Conservation (phyloP, 768 basidiomycete species). For the Boletus huronensis region DNA sequence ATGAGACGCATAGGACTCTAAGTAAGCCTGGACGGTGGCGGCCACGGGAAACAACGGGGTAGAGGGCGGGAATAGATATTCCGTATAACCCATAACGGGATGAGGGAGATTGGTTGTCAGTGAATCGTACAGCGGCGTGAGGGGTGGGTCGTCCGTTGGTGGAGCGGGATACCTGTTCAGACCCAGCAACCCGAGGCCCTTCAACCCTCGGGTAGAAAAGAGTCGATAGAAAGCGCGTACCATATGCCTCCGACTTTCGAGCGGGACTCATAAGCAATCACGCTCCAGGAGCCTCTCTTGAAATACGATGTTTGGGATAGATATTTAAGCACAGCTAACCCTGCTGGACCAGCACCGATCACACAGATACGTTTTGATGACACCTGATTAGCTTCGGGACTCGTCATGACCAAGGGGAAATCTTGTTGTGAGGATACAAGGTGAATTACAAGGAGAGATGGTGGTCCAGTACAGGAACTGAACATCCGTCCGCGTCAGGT, state of each 20-base stretch:
- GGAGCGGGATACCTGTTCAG: conserved; percentile 52
- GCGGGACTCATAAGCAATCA: conserved; percentile 61
- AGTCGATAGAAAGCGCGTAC: conserved; percentile 38
- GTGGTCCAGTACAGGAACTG: not conserved
- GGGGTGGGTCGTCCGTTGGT: conserved; percentile 48
- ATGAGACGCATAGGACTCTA: conserved; percentile 59
- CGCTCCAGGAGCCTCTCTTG: conserved; percentile 59
- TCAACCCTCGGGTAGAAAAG: not conserved
- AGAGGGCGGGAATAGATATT: conserved; percentile 63
- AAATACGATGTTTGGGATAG: conserved; percentile 57
- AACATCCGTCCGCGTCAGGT: too few relatives aligned
- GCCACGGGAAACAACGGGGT: conserved; percentile 71
- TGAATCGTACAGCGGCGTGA: conserved; percentile 73
- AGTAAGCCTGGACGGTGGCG: conserved; percentile 59
- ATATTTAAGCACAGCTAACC: conserved; percentile 66
- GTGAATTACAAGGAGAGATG: not conserved
- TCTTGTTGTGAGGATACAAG: not conserved
- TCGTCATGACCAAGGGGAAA: conserved; percentile 1
- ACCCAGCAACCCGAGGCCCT: not conserved
- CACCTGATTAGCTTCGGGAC: not conserved
- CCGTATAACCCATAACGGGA: conserved; percentile 67
- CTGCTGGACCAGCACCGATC: conserved; percentile 74
- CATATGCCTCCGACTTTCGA: conserved; percentile 73
- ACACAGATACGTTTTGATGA: conserved; percentile 53
- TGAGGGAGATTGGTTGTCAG: conserved; percentile 82